These are phyloP conservation scores for Omphalea diandra DNA, from an alignment of 441 rosid genomes.

Conservation along the genomic window DNA sequence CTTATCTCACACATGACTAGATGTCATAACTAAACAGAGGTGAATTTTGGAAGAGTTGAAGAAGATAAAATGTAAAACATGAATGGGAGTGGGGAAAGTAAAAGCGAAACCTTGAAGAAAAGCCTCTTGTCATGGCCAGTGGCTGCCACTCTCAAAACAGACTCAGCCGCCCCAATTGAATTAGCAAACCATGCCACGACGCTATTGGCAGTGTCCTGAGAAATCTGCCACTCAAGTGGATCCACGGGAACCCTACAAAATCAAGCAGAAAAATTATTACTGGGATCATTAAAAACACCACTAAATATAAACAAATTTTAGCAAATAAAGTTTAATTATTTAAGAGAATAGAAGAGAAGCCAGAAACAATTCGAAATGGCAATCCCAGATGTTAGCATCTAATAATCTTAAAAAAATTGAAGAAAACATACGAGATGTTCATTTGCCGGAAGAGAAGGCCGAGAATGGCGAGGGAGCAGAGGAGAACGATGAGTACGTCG, in stretches of 20 bases:
- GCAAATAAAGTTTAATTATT: neutral
- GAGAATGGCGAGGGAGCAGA: slow-evolving; percentile 95
- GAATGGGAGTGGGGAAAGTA: no score
- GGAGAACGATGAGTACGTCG: slow-evolving; percentile 88
- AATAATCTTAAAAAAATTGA: no score
- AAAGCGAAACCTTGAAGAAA: slow-evolving; percentile 77
- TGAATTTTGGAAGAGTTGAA: no score
- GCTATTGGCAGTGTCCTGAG: slow-evolving; percentile 75
- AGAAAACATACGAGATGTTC: slow-evolving; percentile 82
- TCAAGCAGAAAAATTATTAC: no score
- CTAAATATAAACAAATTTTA: no score
- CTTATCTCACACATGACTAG: no score
- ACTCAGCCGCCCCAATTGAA: slow-evolving; percentile 88
- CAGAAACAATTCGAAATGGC: no score
- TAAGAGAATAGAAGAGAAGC: no score
- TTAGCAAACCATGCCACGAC: slow-evolving; percentile 82
- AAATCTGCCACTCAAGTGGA: slow-evolving; percentile 98
- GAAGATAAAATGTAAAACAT: no score
- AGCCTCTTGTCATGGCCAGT: slow-evolving; percentile 92
- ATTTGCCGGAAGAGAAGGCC: slow-evolving; percentile 95
- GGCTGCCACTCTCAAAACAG: slow-evolving; percentile 93
- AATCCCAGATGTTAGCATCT: no score
- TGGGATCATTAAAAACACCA: no score
- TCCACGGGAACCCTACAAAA: slow-evolving; percentile 79
- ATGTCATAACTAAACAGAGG: no score